These are phyloP conservation scores for Pestalotiopsis sp. DNA, from an alignment of 2,329 filamentous ascomycete genomes.

Conservation along the genomic window DNA sequence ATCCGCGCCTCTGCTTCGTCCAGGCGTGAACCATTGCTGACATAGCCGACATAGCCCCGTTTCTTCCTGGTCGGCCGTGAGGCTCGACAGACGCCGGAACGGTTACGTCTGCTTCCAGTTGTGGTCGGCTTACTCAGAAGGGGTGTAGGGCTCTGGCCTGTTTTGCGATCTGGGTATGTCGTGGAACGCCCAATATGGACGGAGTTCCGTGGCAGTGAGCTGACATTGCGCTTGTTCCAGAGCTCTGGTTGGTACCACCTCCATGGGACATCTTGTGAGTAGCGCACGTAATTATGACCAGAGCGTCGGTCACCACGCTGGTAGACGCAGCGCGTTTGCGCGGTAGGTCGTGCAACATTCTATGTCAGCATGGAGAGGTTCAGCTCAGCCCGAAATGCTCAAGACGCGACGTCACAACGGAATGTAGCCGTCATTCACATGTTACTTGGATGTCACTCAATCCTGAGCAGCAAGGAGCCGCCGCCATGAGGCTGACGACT, in stretches of 20 bases:
- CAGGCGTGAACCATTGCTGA: background rate
- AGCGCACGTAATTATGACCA: background rate
- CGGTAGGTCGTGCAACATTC: background rate
- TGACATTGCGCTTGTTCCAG: background rate
- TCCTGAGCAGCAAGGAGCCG: background rate
- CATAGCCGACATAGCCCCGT: background rate
- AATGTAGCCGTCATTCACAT: background rate
- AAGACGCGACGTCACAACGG: background rate
- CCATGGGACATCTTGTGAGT: background rate
- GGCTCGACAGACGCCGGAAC: background rate
- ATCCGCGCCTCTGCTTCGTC: background rate
- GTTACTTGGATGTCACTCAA: background rate
- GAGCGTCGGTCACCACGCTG: background rate
- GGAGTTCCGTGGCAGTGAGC: background rate
- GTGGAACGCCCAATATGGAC: background rate
- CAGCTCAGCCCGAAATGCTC: background rate
- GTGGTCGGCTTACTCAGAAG: background rate
- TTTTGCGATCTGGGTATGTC: background rate
- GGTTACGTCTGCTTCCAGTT: background rate
- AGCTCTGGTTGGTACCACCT: background rate
- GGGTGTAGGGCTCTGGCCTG: background rate
- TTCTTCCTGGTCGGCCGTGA: background rate
- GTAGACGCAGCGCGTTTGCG: background rate
- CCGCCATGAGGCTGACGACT: background rate
- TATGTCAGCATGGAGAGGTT: background rate